phyloP scores from a whole-genome alignment of 257 asterid genomes.

The Gentiana macrophylla region DNA sequence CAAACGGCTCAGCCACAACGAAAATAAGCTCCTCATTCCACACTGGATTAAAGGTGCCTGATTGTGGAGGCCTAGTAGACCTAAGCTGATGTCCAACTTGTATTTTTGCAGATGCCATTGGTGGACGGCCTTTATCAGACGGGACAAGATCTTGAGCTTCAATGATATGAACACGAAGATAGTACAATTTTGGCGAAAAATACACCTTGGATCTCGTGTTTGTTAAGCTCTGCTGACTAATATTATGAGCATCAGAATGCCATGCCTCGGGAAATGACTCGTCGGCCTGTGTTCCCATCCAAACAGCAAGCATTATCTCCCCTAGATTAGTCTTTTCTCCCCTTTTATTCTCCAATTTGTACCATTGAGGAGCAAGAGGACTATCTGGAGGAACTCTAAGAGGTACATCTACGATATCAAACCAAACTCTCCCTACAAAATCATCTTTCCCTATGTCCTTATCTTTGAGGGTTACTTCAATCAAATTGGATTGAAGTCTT shows the following conservation, averaged over 20 bases:
- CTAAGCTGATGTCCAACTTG: constrained; percentile 60
- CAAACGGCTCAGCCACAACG: constrained; percentile 72
- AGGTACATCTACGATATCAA: constrained; percentile 63
- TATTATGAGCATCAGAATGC: constrained; percentile 76
- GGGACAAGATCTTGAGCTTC: constrained; percentile 77
- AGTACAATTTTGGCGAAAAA: constrained; percentile 60
- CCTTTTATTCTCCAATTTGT: constrained; percentile 47
- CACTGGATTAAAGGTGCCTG: constrained; percentile 43
- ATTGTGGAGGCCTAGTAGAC: constrained; percentile 45
- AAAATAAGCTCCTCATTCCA: constrained; percentile 93
- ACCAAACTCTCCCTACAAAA: constrained; percentile 59
- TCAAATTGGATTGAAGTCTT: constrained; percentile 54
- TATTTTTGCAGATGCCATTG: constrained; percentile 42
- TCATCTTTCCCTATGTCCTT: constrained; percentile 75
- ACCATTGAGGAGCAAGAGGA: constrained; percentile 87
- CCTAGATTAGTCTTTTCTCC: constrained; percentile 47
- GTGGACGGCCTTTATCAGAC: constrained; percentile 40
- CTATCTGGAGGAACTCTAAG: constrained; percentile 73
- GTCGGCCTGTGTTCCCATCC: constrained; percentile 97
- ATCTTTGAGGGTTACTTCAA: constrained; percentile 61
- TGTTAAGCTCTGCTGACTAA: constrained; percentile 43
- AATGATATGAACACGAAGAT: constrained; percentile 61
- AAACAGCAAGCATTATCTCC: constrained; percentile 80
- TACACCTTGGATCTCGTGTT: constrained; percentile 75
- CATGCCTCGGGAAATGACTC: constrained; percentile 87